phyloP scores from a whole-genome alignment of 192 early-diverging fungal genomes.

The Allomyces macrogynus region DNA sequence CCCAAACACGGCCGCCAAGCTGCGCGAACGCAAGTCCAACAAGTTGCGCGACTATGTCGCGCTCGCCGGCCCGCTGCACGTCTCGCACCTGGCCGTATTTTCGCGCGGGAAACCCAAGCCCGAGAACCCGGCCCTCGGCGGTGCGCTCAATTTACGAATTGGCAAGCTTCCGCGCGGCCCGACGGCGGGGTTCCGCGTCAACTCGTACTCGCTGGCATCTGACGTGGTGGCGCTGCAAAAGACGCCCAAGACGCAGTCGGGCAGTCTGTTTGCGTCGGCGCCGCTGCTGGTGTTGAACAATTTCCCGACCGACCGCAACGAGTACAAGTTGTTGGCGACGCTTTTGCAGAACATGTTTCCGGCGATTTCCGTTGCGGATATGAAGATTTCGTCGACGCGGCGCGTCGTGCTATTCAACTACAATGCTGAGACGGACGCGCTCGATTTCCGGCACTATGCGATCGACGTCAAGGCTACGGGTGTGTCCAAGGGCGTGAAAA shows the following conservation, averaged over 20 bases:
- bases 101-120: slow-evolving; percentile 28
- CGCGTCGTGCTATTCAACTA: slow-evolving; percentile 84
- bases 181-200: slow-evolving; percentile 69
- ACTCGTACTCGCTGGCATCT: slow-evolving; percentile 54
- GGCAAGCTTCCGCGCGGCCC: slow-evolving; percentile 76
- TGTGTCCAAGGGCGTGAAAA: slow-evolving; percentile 74
- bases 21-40: slow-evolving; percentile 79
- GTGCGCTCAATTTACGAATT: slow-evolving; percentile 57
- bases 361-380: slow-evolving; percentile 85
- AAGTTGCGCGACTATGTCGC: slow-evolving; percentile 80
- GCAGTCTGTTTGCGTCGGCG: slow-evolving; percentile 49
- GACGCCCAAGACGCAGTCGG: slow-evolving; percentile 48
- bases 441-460: slow-evolving; percentile 88
- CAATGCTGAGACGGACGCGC: slow-evolving; percentile 53
- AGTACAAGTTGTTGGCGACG: slow-evolving; percentile 78
- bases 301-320: slow-evolving; percentile 30
- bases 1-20: slow-evolving; percentile 76
- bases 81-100: slow-evolving; percentile 77
- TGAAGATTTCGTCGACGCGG: slow-evolving; percentile 71
- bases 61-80: slow-evolving; percentile 62
- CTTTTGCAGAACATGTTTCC: slow-evolving; percentile 97
- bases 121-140: slow-evolving; percentile 2
- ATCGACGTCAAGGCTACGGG: slow-evolving; percentile 75
- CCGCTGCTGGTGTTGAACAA: slow-evolving; percentile 46
- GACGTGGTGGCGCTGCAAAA: slow-evolving; percentile 66